phyloP scores from a whole-genome alignment of 305 asterid genomes.

The Fraxinus dipetala region DNA sequence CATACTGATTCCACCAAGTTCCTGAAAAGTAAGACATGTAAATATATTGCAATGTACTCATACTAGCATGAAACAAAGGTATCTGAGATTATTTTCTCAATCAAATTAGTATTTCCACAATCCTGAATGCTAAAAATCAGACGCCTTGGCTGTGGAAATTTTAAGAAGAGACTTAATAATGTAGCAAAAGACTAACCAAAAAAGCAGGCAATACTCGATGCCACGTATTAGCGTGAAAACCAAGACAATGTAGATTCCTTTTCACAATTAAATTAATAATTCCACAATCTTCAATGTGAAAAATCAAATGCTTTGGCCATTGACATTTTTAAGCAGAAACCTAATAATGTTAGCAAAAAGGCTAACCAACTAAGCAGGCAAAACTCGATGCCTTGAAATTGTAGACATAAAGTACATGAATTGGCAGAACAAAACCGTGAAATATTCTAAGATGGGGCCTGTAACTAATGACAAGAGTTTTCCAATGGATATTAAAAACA shows the following conservation, averaged over 20 bases:
- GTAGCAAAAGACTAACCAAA: neutral
- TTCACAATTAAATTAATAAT: neutral
- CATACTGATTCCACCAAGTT: conserved; percentile 82
- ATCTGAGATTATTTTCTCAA: neutral
- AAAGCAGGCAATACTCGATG: neutral
- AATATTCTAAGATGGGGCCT: neutral
- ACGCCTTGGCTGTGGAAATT: neutral
- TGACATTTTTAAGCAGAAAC: neutral
- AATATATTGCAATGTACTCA: neutral
- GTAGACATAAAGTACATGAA: conserved; percentile 2
- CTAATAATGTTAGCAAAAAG: neutral
- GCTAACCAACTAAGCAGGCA: conserved; percentile 6
- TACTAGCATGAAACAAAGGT: neutral
- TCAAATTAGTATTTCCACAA: neutral
- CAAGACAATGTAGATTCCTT: neutral
- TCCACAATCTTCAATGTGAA: neutral
- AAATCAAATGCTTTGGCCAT: conserved; percentile 10
- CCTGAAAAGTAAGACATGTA: conserved; percentile 44
- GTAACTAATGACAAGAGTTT: neutral
- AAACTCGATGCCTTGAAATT: neutral
- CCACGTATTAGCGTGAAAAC: neutral
- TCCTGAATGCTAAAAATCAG: neutral
- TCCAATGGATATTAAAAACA: neutral
- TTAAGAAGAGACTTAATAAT: neutral
- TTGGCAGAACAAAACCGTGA: neutral